Evolutionary conservation across 2,329 filamentous ascomycete genomes (phyloP), one percentile per base, ranked within the genome.

Genomic region (Penicillium sp.): DNA sequence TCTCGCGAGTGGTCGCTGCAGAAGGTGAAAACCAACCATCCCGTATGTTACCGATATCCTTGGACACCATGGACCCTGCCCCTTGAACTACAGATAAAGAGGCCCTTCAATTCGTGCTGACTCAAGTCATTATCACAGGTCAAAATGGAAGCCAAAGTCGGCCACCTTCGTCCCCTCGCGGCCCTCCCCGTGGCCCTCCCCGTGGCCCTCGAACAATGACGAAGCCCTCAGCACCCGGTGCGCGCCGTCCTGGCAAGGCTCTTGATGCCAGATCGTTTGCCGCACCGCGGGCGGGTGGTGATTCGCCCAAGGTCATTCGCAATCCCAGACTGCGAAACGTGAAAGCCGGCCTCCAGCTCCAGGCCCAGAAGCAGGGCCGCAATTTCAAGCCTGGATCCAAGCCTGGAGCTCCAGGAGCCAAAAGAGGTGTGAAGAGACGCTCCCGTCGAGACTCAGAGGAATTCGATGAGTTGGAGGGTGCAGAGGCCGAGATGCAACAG

Each of bases 261-360:
- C 43, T 71, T 43, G 68, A 71, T 52, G 68, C 68, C 11, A 59
- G 68, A 39, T 64, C 66, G 6, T 59, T 71, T 23, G 67, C 59
- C 5, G 65, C 65, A 7, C 51, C 61, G n/a, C 56, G 55, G 40
- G 45, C 56, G 23, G 57, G 57, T 44, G 57, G 52, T 28, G 53
- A 60, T n/a, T 57, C 58, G 14, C 47, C 57, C 7, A 62, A 64
- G 40, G 51, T 70, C 27, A 57, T 70, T 18, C 66, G 61, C 36
- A 58, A 55, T 26, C 59, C 63, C 4, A 54, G 56, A 22, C 42
- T 62, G 24, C 61, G 57, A 34, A 56, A 43, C 31, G 47, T 56
- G 36, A 59, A 55, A 32, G 49, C 46, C 8, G 49, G 57, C 23
- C 49, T 51, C 22, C 52, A 52, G 34, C 6, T 44, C 20, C 51